Base-by-base conservation (phyloP, 2,329 filamentous ascomycete species). In the Aspergillus persii region DNA sequence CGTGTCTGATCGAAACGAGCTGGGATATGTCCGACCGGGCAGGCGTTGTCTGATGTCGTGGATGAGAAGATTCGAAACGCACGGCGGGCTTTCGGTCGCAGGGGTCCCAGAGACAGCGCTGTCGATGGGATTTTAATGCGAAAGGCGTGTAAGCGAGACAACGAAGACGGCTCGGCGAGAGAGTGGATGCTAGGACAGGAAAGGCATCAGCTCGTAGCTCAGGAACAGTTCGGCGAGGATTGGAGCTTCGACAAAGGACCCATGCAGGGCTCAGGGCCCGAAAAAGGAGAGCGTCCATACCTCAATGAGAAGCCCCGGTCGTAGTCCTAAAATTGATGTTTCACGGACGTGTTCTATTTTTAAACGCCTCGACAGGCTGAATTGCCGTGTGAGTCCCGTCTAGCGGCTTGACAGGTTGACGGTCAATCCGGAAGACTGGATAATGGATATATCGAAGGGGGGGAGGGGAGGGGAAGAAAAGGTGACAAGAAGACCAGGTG, bases 341-440 rank as follows among this genome's bases (percentile, higher is more conserved):
- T 63, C 63, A 65, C 59, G 55, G 51, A 27, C 51, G 29, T 8
- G 59, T 57, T 62, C 63, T 65, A 62, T 62, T 63, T 63, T 60
- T 62, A 60, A 47, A 18, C 48, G 29, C 23, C 30, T 55, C 31
- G 12, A n/a, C 26, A 39, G 31, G 15, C 15, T 26, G 29, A 47
- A n/a, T 11, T 18, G 27, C 29, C n/a, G 31, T n/a, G 31, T 44
- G 9, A 49, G 29, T 33, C 29, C 39, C 9, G 23, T n/a, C 4
- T 36, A 36, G 33, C 33, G 33, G 33, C 15, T 36, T 54, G 18
- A 23, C 18, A 23, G 18, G 18, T 23, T 39, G 31, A 23, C 30
- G 18, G 39, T 49, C 31, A 11, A 55, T 18, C 23, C 8, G 47
- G 36, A 9, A 44, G 18, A 18, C 50, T 18, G 49, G 49, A 23